phyloP scores from a whole-genome alignment of 2,329 filamentous ascomycete genomes.

The Botrytis fabae region DNA sequence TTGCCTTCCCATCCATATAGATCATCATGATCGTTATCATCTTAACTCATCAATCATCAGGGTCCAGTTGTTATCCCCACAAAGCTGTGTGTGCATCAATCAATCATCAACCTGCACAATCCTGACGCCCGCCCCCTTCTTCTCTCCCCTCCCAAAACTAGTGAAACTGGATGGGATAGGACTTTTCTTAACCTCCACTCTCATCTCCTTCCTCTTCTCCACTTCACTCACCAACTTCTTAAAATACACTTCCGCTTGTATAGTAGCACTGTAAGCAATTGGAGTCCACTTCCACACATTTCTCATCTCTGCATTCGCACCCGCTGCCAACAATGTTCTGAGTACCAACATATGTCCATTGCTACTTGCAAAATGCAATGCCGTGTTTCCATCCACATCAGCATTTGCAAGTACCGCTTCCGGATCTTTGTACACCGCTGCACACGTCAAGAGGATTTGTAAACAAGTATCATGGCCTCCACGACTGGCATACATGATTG shows the following conservation, averaged over 20 bases:
- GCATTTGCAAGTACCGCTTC: slow-evolving; percentile 48
- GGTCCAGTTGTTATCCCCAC: neutral
- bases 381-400: slow-evolving; percentile 79
- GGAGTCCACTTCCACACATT: slow-evolving; percentile 83
- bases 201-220: slow-evolving; percentile 55
- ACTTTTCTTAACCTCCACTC: slow-evolving; percentile 30
- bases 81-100: slow-evolving; percentile 10
- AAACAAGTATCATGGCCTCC: slow-evolving; percentile 63
- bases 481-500: slow-evolving; percentile 65
- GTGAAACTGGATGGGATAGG: neutral
- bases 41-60: slow-evolving; percentile 18
- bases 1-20: slow-evolving; percentile 6
- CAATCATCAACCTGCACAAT: slow-evolving; percentile 19
- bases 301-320: slow-evolving; percentile 69
- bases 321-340: slow-evolving; percentile 73
- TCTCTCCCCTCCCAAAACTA: slow-evolving; percentile 33
- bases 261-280: slow-evolving; percentile 77
- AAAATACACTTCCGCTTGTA: slow-evolving; percentile 82
- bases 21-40: slow-evolving; percentile 15
- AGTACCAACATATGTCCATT: slow-evolving; percentile 78
- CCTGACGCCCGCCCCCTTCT: slow-evolving; percentile 26
- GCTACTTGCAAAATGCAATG: slow-evolving; percentile 81
- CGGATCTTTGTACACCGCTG: slow-evolving; percentile 42
- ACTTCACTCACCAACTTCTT: slow-evolving; percentile 73
- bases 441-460: slow-evolving; percentile 64